phyloP scores from a whole-genome alignment of 371 early-diverging fungal species.

The Phascolomyces articulosus region DNA sequence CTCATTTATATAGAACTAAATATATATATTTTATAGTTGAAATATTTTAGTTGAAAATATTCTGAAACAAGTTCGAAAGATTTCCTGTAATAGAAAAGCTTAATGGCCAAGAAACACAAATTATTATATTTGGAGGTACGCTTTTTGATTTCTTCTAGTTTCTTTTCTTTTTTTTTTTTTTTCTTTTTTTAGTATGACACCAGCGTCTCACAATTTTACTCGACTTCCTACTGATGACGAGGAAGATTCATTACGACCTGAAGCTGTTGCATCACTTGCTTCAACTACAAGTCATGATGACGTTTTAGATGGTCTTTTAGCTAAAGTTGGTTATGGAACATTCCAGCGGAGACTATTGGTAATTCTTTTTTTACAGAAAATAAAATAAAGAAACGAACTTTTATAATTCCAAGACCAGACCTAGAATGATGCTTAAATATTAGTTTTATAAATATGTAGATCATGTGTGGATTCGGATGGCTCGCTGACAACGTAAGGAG shows the following conservation, averaged over 20 bases:
- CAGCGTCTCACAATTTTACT: slow-evolving; percentile 17
- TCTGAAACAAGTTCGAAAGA: no score
- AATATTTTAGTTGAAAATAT: no score
- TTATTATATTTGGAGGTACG: no score
- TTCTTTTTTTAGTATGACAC: slow-evolving; percentile 1
- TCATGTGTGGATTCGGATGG: slow-evolving; percentile 84
- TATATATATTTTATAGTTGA: no score
- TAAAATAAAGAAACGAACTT: no score
- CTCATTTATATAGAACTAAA: no score
- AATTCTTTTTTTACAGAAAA: no score
- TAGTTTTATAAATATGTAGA: slow-evolving; percentile 25
- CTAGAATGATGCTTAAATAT: no score
- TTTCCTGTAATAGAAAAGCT: no score
- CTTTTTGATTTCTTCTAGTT: no score
- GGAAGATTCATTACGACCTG: not conserved
- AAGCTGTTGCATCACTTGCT: not conserved
- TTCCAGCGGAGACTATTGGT: slow-evolving; percentile 80
- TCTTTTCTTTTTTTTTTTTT: not conserved
- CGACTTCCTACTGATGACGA: slow-evolving; percentile 14
- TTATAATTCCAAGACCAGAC: no score
- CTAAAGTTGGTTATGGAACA: slow-evolving; percentile 76
- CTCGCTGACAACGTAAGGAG: slow-evolving; percentile 81
- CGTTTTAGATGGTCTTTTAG: slow-evolving; percentile 61
- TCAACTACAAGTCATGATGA: slow-evolving; percentile 25
- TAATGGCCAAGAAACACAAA: no score